Evolutionary conservation across 768 basidiomycete genomes (phyloP), one percentile per base, ranked within the genome.

Genomic region (Trichaptum fuscoviolaceum): DNA sequence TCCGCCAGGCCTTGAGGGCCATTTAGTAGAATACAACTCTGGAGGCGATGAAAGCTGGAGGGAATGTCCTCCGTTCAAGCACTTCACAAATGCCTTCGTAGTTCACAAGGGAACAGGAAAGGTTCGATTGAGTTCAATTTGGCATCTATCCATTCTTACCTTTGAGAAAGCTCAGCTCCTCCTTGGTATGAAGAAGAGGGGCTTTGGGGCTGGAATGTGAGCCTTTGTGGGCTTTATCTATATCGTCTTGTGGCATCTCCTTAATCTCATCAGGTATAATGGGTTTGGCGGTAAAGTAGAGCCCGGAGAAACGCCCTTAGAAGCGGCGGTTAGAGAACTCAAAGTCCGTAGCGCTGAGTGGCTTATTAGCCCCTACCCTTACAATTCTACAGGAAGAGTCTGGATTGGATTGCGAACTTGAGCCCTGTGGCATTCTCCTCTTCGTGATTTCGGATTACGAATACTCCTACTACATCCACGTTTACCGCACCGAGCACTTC

Each of bases 251-350:
- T 58, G 62, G 35, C 65, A 63, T 58, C 69, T 24, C 30, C 8
- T 8, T 30, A 30, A 30, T 30, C 30, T 18, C 26, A n/a, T 61
- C 70, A 94, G 93, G 71, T 94, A 85, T 72, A 95, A 95, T 68
- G 94, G 94, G 3, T 96, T 95, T 70, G 93, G 92, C 20, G 94
- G 94, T 10, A 96, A 96, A 75, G 87, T 92, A 9, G 92, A 95
- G 66, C 76, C 81, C 2, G 85, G 84, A 4, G 94, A 96, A 75
- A 87, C 88, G 0, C 77, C 86, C 20, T 70, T 78, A 0, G 77
- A 90, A 71, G 93, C 92, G 10, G 94, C 94, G 3, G 71, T 75
- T n/a, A 87, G 94, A n/a, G 94, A 79, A 67, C 69, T 79, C 18
- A 34, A 72, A 58, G 77, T 77, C 25, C 59, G 71, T 68, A 15